These are phyloP conservation scores for Saccharomyces hybrid DNA, from an alignment of 1,139 yeast genomes.

Conservation along the genomic window DNA sequence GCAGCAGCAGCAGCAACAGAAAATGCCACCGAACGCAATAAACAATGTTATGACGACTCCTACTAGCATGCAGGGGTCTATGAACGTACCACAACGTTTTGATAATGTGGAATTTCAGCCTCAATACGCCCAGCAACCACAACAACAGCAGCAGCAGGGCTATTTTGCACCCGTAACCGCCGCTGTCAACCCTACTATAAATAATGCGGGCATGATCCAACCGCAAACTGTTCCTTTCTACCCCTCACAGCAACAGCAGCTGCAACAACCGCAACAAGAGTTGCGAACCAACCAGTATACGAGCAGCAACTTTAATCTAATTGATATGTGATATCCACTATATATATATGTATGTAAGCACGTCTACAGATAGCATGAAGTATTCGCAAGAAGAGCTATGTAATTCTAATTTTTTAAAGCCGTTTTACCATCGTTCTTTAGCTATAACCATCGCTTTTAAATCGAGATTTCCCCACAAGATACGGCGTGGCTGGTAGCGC, in stretches of 20 bases:
- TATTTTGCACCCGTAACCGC: not conserved
- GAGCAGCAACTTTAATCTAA: slow-evolving; percentile 23
- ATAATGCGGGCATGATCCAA: not conserved
- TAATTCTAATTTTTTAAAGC: not conserved
- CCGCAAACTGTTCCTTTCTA: not conserved
- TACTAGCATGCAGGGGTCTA: slow-evolving; percentile 1
- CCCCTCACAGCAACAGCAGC: not conserved
- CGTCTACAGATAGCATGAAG: not conserved
- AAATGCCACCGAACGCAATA: slow-evolving; percentile 39
- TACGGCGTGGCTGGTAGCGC: not conserved
- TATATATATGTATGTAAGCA: not conserved
- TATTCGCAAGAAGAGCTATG: not conserved
- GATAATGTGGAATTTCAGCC: slow-evolving; percentile 11
- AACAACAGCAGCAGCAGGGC: slow-evolving; percentile 2
- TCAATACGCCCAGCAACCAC: slow-evolving; percentile 2
- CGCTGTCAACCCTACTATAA: slow-evolving; percentile 1
- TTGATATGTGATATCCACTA: slow-evolving; percentile 17
- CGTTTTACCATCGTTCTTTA: no score
- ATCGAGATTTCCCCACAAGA: no score
- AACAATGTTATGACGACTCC: slow-evolving; percentile 47
- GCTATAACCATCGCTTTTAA: no score
- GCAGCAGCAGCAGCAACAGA: slow-evolving; percentile 17
- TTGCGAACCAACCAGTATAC: slow-evolving; percentile 1
- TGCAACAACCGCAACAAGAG: not conserved
- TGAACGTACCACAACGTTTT: slow-evolving; percentile 13